Conservation (phyloP, 2,329 filamentous ascomycete genomes). For the Alternaria solani region DNA sequence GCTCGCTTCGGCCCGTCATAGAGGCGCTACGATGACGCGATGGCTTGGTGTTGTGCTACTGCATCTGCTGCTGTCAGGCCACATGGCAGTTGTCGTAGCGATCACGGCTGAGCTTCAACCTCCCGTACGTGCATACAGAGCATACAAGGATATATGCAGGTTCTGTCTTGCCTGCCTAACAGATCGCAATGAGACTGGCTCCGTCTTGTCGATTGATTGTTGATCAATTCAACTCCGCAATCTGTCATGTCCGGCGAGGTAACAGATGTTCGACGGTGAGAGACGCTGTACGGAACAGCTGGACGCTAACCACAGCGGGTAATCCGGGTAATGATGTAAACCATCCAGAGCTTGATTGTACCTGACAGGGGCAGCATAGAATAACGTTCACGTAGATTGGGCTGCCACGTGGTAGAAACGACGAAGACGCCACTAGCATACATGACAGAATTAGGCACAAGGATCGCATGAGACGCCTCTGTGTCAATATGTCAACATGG, state of each 20-base stretch:
- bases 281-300: background rate
- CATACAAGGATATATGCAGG: background rate
- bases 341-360: background rate
- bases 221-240: background rate
- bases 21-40: background rate
- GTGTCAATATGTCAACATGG: background rate
- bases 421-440: background rate
- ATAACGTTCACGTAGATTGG: background rate
- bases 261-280: background rate
- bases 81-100: constrained; percentile 1
- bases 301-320: background rate
- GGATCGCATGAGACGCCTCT: background rate
- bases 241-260: background rate
- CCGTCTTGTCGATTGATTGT: background rate
- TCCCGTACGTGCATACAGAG: background rate
- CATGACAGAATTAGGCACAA: background rate
- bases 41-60: constrained; percentile 1
- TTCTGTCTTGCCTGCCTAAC: background rate
- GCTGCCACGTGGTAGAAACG: background rate
- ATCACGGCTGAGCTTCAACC: background rate
- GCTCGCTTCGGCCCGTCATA: background rate
- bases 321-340: background rate
- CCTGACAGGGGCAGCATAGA: background rate
- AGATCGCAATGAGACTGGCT: background rate
- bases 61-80: constrained; percentile 2